These are phyloP conservation scores for Fusarium lyarnte DNA, from an alignment of 2,329 filamentous ascomycete genomes.

Conservation along the genomic window DNA sequence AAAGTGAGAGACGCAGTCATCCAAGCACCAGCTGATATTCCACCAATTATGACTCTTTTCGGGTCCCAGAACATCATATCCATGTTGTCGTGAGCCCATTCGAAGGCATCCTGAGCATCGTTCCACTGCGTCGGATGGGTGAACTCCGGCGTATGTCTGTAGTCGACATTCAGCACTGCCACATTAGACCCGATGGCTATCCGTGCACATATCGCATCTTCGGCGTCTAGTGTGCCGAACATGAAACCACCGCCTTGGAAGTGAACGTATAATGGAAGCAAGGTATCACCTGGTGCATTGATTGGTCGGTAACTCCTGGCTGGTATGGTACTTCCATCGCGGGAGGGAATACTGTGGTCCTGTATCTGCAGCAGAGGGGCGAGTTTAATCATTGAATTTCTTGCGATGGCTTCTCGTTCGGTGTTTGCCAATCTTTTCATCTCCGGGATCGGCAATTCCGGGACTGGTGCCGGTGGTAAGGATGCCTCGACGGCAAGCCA, in stretches of 20 bases:
- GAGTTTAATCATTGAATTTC: neutral
- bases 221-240: neutral
- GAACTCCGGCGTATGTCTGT: neutral
- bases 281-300: accelerated
- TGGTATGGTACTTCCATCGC: neutral
- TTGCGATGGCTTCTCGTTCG: constrained; percentile 5
- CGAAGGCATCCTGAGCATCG: constrained; percentile 1
- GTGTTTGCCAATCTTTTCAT: neutral
- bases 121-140: constrained; percentile 7
- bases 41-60: neutral
- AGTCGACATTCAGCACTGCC: neutral
- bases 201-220: constrained; percentile 10
- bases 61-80: neutral
- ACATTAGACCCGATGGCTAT: neutral
- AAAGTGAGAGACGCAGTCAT: neutral
- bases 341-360: neutral
- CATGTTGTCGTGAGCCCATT: constrained; percentile 5
- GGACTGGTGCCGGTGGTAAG: neutral
- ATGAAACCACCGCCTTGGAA: constrained; percentile 15
- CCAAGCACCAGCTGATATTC: constrained; percentile 12
- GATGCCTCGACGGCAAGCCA: neutral
- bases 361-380: neutral
- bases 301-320: neutral
- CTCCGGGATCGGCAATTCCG: neutral
- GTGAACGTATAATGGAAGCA: neutral